phyloP scores from a whole-genome alignment of 1,139 yeast genomes.

The Taiozyma onychis region DNA sequence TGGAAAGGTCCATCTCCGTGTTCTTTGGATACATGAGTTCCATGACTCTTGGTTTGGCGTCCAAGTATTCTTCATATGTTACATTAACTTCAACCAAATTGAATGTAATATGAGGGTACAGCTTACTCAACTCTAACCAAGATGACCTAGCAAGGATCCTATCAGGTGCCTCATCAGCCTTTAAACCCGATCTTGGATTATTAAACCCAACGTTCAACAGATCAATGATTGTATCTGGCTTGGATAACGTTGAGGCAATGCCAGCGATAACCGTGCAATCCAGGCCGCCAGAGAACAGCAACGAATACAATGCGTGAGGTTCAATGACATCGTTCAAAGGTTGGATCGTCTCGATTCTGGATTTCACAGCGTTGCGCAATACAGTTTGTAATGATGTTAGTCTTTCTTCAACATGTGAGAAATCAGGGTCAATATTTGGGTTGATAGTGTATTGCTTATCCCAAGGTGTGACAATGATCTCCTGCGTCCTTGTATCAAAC shows the following conservation, averaged over 20 bases:
- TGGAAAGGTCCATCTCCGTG: conserved; percentile 93
- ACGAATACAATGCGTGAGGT: conserved; percentile 36
- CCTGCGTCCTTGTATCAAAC: conserved; percentile 27
- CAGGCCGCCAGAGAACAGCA: conserved; percentile 89
- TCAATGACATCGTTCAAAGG: conserved; percentile 37
- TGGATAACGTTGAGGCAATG: conserved; percentile 27
- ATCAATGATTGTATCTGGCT: conserved; percentile 40
- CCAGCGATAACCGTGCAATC: conserved; percentile 82
- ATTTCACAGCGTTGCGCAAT: conserved; percentile 37
- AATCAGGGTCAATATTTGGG: conserved; percentile 12
- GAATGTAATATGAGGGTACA: conserved; percentile 34
- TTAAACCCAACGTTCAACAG: conserved; percentile 93
- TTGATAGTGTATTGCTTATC: conserved; percentile 17
- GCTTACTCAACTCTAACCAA: conserved; percentile 41
- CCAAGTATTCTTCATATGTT: conserved; percentile 57
- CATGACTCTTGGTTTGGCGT: conserved; percentile 46
- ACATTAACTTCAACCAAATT: conserved; percentile 66
- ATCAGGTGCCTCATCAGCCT: conserved; percentile 75
- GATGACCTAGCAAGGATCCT: conserved; percentile 64
- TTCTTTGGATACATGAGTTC: conserved; percentile 73
- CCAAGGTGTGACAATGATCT: conserved; percentile 14
- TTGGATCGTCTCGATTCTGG: conserved; percentile 52
- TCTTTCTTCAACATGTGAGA: conserved; percentile 14
- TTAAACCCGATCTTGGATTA: conserved; percentile 69
- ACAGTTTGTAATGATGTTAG: conserved; percentile 22